Conservation (phyloP, 805 yeast species). For the Zygosaccharomyces bailii region DNA sequence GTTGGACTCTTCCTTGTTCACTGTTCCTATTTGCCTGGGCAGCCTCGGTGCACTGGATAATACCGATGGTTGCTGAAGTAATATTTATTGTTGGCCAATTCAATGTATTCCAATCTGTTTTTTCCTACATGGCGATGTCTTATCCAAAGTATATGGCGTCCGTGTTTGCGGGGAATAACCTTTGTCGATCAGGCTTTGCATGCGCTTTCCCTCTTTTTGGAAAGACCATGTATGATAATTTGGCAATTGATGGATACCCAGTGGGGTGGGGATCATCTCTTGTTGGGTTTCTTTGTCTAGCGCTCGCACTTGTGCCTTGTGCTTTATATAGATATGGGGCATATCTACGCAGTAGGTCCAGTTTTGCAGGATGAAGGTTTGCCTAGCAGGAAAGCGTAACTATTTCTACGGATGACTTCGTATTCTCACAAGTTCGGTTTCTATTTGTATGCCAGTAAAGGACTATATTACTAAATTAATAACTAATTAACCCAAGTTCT, state of each 20-base stretch:
- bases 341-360: conserved; percentile 42
- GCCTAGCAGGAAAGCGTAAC: too few relatives aligned
- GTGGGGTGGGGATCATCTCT: conserved; percentile 57
- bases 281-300: conserved; percentile 44
- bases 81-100: conserved; percentile 42
- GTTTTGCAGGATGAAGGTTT: conserved; percentile 36
- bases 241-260: conserved; percentile 48
- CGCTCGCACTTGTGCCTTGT: conserved; percentile 47
- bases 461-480: too few relatives aligned
- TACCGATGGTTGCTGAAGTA: conserved; percentile 43
- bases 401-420: too few relatives aligned
- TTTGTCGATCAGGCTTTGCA: conserved; percentile 50
- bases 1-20: conserved; percentile 42
- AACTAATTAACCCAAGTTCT: too few relatives aligned
- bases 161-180: conserved; percentile 54
- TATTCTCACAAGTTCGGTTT: too few relatives aligned
- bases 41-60: conserved; percentile 48
- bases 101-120: conserved; percentile 48
- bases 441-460: too few relatives aligned
- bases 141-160: conserved; percentile 53
- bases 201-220: conserved; percentile 66
- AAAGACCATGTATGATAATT: conserved; percentile 50
- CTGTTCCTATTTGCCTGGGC: conserved; percentile 52
- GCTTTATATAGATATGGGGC: conserved; percentile 44
- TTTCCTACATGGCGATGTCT: conserved; percentile 47